Percentiles rank a stretch among this genome's conserved stretches.
These are phyloP conservation scores for Corynespora cassiicola DNA, from an alignment of 2,329 filamentous ascomycete genomes.

Conservation along the genomic window DNA sequence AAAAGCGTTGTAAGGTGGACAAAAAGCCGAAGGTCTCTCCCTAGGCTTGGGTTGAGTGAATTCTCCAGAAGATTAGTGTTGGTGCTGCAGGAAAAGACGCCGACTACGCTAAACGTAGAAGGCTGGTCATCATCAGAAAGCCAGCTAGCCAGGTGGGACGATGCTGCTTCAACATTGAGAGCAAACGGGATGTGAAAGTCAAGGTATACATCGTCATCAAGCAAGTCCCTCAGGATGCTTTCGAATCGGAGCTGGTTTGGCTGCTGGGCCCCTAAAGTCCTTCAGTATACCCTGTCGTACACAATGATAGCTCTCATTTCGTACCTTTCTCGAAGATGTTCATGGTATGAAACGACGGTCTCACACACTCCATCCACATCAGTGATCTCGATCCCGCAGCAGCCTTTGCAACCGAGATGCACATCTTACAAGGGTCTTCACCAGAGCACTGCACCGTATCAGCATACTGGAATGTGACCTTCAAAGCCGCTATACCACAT, in stretches of 20 bases:
- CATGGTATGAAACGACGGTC: slow-evolving; percentile 20
- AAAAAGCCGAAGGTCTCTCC: slow-evolving; percentile 19
- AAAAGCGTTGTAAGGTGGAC: slow-evolving; percentile 22
- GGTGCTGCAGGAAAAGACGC: slow-evolving; percentile 22
- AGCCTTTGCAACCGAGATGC: slow-evolving; percentile 14
- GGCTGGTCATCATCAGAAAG: slow-evolving; percentile 14
- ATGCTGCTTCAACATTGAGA: slow-evolving; percentile 22
- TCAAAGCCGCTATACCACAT: slow-evolving; percentile 3
- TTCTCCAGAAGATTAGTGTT: slow-evolving; percentile 21
- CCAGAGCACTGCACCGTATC: slow-evolving; percentile 20
- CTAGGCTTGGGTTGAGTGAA: slow-evolving; percentile 16
- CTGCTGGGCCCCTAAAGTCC: slow-evolving; percentile 6
- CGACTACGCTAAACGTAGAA: slow-evolving; percentile 19
- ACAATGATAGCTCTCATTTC: slow-evolving; percentile 4
- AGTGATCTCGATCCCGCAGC: slow-evolving; percentile 17
- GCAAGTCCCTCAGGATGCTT: slow-evolving; percentile 15
- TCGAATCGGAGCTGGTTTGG: slow-evolving; percentile 12
- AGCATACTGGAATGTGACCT: not conserved
- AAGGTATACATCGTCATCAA: slow-evolving; percentile 21
- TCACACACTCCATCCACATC: slow-evolving; percentile 27
- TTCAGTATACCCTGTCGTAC: too few species aligned
- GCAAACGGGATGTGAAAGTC: slow-evolving; percentile 25
- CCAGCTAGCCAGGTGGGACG: slow-evolving; percentile 22
- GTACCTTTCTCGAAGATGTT: slow-evolving; percentile 21
- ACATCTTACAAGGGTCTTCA: slow-evolving; percentile 24